These are phyloP conservation scores for Larix sibirica DNA, from an alignment of 83 land plant genomes.

Conservation along the genomic window DNA sequence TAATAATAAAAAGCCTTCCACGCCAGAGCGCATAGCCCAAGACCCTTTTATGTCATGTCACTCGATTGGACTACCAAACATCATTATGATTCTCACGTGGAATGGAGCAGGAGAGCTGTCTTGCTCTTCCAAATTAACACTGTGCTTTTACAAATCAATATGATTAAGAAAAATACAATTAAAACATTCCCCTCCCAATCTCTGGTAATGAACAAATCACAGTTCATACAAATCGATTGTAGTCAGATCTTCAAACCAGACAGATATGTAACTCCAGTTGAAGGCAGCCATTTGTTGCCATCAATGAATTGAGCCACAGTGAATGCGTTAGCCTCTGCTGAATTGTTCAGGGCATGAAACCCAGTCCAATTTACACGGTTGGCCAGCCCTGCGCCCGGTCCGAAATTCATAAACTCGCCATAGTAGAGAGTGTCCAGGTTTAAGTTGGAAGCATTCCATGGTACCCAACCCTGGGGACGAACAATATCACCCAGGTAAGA, in stretches of 20 bases:
- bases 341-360: constrained; percentile 23
- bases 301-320: constrained; percentile 50
- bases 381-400: constrained; percentile 43
- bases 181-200: too few species aligned
- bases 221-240: too few species aligned
- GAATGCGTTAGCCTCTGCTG: constrained; percentile 39
- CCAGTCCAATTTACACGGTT: constrained; percentile 56
- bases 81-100: too few species aligned
- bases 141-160: too few species aligned
- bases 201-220: too few species aligned
- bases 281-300: constrained; percentile 58
- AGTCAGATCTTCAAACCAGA: not conserved
- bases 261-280: constrained; percentile 30
- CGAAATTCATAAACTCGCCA: constrained; percentile 58
- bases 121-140: too few species aligned
- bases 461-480: not conserved
- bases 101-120: too few species aligned
- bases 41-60: too few species aligned
- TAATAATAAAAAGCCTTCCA: too few species aligned
- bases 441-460: constrained; percentile 3
- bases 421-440: constrained; percentile 22
- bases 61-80: too few species aligned
- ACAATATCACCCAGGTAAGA: not conserved
- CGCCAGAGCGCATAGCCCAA: too few species aligned
- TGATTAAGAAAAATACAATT: too few species aligned